Evolutionary conservation across 306 rosid genomes (phyloP).

Genomic region (Begonia peltatifolia): DNA sequence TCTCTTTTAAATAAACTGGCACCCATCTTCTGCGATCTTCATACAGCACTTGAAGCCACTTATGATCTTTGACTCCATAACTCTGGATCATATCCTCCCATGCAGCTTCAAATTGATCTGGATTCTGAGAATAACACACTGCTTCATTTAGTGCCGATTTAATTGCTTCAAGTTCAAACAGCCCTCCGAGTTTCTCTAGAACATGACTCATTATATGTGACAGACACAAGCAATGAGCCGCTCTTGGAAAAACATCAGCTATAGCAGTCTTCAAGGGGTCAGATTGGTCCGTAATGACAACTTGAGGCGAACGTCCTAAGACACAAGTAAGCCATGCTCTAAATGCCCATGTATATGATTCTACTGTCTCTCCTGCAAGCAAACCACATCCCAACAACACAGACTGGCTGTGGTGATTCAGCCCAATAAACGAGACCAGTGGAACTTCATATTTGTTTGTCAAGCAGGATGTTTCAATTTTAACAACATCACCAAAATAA

Average conservation of each 20-base stretch:
- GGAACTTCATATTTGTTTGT: conserved; percentile 35
- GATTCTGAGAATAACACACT: conserved; percentile 37
- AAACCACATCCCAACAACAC: conserved; percentile 64
- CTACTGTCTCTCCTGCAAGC: conserved; percentile 35
- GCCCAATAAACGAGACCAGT: conserved; percentile 48
- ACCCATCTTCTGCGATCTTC: conserved; percentile 57
- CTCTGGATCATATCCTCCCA: conserved; percentile 60
- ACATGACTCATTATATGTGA: conserved; percentile 32
- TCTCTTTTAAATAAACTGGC: conserved; percentile 44
- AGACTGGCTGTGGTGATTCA: conserved; percentile 57
- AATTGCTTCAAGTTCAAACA: conserved; percentile 30
- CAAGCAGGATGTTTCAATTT: conserved; percentile 40
- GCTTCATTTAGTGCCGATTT: conserved; percentile 27
- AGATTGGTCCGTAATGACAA: conserved; percentile 35
- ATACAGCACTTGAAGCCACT: conserved; percentile 51
- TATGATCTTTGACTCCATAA: conserved; percentile 30
- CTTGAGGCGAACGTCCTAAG: conserved; percentile 63
- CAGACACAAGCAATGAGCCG: conserved; percentile 44
- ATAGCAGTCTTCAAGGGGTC: conserved; percentile 29
- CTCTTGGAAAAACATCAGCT: conserved; percentile 64
- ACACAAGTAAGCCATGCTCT: conserved; percentile 64
- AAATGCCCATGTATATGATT: conserved; percentile 60
- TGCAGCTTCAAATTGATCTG: conserved; percentile 44
- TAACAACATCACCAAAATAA: conserved; percentile 48
- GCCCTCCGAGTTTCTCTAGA: conserved; percentile 38